A percentile compares a stretch with the other conserved stretches of the same genome.
These are phyloP conservation scores for Phellopilus nigrolimitatus DNA, from an alignment of 1,284 basidiomycete genomes.

Conservation along the genomic window DNA sequence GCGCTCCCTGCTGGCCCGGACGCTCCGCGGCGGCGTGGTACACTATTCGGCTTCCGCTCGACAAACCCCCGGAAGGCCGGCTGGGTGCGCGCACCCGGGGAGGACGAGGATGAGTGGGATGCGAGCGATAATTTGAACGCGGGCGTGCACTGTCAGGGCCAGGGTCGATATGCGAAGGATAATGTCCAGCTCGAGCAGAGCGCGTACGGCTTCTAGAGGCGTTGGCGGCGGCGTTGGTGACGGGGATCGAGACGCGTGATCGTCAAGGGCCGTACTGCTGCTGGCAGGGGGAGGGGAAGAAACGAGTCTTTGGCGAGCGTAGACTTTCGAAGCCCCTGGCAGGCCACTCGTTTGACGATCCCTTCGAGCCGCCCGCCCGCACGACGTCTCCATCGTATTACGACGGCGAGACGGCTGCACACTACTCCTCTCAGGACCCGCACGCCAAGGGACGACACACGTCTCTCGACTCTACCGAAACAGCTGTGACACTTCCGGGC, in stretches of 20 bases:
- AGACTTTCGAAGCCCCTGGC: too few relatives aligned
- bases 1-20: background rate
- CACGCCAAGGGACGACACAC: background rate
- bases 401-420: background rate
- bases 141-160: conserved; percentile 4
- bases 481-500: conserved; percentile 13
- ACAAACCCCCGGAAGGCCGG: conserved; percentile 10
- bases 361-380: conserved; percentile 1
- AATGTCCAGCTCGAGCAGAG: conserved; percentile 6
- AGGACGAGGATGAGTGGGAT: conserved; percentile 20
- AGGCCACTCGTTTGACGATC: conserved; percentile 1
- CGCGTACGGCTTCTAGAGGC: background rate
- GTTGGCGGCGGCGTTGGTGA: background rate
- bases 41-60: conserved; percentile 17
- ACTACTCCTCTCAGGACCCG: background rate
- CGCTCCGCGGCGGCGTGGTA: conserved; percentile 15
- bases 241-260: background rate
- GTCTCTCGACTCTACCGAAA: conserved; percentile 15
- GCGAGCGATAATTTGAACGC: conserved; percentile 9
- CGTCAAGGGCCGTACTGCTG: background rate
- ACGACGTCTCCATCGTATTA: background rate
- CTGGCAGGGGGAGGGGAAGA: too few relatives aligned
- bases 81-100: conserved; percentile 17
- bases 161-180: conserved; percentile 2
- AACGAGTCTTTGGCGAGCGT: too few relatives aligned